Base-by-base conservation (phyloP, 345 rosid genomes). In the Eucalyptus caleyi region DNA sequence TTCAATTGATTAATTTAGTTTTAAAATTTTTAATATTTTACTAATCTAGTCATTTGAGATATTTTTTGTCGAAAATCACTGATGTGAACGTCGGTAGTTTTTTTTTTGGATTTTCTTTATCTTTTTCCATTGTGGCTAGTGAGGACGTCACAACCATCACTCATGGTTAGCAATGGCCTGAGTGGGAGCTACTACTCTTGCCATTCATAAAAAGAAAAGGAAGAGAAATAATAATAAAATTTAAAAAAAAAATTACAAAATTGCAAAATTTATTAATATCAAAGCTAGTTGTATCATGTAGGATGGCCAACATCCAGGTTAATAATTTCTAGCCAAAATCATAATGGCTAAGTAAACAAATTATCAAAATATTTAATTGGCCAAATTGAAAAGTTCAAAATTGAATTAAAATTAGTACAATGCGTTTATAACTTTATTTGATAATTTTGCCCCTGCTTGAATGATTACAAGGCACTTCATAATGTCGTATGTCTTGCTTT, bases 241-340 rank as follows among this genome's bases (percentile, higher is more conserved):
- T 21, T 4, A 0, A 56, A 23, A 54, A 37, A 7, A 54, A 54
- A 21, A 3, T 19, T 54, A 8, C 1, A 0, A 23, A 54, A 54
- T 56, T 56, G 6, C 30, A 56, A 56, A 56, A 26, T 26, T 56
- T 4, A 26, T 56, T 0, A 4, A 11, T 1, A 1, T 56, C 2
- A 4, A 0, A 56, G 27, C 62, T 56, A 53, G 0, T 53, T 7
- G 2, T 53, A 53, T 53, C 0, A 53, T 24, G 30, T 23, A 4
- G 13, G 13, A 56, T 5, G 0, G 0, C 13, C 5, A 0, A 56
- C 3, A 11, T 56, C 30, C 12, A 24, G 0, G 2, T 56, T 0
- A 56, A 56, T 0, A 56, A 56, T 23, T 56, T 56, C 14, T 0
- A 56, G 0, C 62, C 30, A 56, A 56, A 56, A 56, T 56, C 6